phyloP scores from a whole-genome alignment of 1,284 basidiomycete genomes.

The Meira nashicola region DNA sequence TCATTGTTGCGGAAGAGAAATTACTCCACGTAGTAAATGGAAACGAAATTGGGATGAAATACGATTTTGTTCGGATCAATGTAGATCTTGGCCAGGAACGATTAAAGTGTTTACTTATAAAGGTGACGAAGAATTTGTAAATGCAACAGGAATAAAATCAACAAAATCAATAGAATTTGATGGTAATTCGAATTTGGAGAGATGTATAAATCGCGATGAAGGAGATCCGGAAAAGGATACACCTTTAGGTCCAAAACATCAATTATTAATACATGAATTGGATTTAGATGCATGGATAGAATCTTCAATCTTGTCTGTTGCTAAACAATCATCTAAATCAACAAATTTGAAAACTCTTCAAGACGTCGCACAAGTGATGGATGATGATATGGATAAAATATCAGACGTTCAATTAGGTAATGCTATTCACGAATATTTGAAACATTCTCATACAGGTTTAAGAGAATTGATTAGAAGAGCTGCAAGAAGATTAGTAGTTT shows the following conservation, averaged over 20 bases:
- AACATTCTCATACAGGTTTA: slow-evolving; percentile 22
- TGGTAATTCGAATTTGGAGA: neutral
- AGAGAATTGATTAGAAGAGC: slow-evolving; percentile 24
- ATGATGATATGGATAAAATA: neutral
- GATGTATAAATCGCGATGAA: too few relatives aligned
- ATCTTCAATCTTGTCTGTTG: neutral
- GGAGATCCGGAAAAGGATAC: too few relatives aligned
- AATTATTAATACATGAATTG: neutral
- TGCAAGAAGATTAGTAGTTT: slow-evolving; percentile 25
- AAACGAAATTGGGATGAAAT: slow-evolving; percentile 30
- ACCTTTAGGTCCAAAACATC: too few relatives aligned
- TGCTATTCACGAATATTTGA: slow-evolving; percentile 2
- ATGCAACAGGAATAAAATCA: neutral
- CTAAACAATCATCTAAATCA: neutral
- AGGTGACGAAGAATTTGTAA: neutral
- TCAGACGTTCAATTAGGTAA: neutral
- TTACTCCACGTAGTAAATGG: slow-evolving; percentile 42
- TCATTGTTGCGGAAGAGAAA: slow-evolving; percentile 32
- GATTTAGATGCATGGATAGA: slow-evolving; percentile 2
- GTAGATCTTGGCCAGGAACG: slow-evolving; percentile 11
- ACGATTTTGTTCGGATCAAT: slow-evolving; percentile 32
- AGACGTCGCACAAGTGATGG: neutral
- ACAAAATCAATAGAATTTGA: neutral
- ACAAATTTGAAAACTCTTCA: neutral
- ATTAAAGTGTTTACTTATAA: neutral